Percentiles rank a stretch among this genome's conserved stretches.
These are phyloP conservation scores for Mycena galopus DNA, from an alignment of 768 basidiomycete genomes.

Conservation along the genomic window DNA sequence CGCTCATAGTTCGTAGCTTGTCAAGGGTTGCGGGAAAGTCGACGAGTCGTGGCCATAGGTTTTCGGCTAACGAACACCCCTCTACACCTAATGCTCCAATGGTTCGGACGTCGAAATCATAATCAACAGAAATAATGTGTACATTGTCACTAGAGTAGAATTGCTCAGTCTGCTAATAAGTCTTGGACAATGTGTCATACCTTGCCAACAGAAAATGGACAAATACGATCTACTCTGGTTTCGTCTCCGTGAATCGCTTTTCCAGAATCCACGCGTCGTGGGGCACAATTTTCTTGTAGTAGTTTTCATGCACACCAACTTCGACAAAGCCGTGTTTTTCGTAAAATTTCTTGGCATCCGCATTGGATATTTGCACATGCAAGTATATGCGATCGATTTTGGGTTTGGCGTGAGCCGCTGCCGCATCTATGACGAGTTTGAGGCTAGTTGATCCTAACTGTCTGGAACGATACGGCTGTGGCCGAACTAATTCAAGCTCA, in stretches of 20 bases:
- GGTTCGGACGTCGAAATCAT: background rate
- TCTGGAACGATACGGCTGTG: constrained; percentile 87
- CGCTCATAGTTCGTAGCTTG: constrained; percentile 61
- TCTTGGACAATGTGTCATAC: constrained; percentile 33
- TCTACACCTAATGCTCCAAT: background rate
- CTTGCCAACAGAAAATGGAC: constrained; percentile 35
- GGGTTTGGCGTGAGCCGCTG: constrained; percentile 67
- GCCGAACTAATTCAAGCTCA: constrained; percentile 35
- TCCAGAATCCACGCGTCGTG: constrained; percentile 91
- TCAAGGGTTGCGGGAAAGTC: constrained; percentile 82
- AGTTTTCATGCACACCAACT: constrained; percentile 73
- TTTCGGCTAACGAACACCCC: background rate
- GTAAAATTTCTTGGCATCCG: constrained; percentile 84
- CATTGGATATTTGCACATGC: constrained; percentile 90
- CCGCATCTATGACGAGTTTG: constrained; percentile 74
- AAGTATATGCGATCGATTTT: constrained; percentile 81
- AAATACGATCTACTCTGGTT: constrained; percentile 11
- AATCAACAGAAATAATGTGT: constrained; percentile 35
- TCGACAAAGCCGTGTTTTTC: constrained; percentile 86
- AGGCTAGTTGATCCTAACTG: constrained; percentile 81
- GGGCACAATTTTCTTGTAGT: constrained; percentile 92
- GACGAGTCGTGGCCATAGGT: constrained; percentile 63
- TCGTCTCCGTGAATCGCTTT: constrained; percentile 56
- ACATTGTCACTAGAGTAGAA: constrained; percentile 34
- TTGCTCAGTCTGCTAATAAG: constrained; percentile 23